Evolutionary conservation across 2,329 filamentous ascomycete genomes (phyloP), one percentile per base, ranked within the genome.

Genomic region (Chaetothyriales sp.): DNA sequence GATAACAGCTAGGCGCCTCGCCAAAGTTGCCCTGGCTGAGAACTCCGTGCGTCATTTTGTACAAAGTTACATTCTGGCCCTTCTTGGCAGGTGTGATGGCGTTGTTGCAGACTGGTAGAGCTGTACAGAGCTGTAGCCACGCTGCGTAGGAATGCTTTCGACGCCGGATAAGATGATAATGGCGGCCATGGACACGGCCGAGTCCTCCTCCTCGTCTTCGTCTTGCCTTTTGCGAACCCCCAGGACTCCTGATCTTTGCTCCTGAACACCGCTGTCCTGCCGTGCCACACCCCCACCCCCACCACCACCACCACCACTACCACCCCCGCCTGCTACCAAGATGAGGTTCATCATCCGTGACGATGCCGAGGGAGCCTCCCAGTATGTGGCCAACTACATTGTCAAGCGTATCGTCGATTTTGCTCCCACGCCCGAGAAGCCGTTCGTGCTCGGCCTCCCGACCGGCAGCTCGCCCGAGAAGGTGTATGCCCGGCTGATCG

Each of bases 311-410:
- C n/a, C n/a, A n/a, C n/a, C n/a, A n/a, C n/a, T n/a, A n/a, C n/a
- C n/a, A n/a, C n/a, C n/a, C 10, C 32, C 18, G 2, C 9, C n/a
- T 8, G 15, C 18, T 10, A 5, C 44, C 42, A 49, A 47, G 60
- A 92, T 86, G 86, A 81, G 85, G 71, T 78, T 92, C 63, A 89
- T 92, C 67, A 84, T 92, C 64, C 78, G 84, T 65, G 81, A 89
- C 65, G 76, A 86, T 62, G 74, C 82, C 59, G 67, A 74, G 50
- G 71, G 75, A 55, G 83, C 83, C 51, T 86, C 84, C 62, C 73
- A 75, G 60, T 88, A 89, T 66, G 83, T 89, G 58, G 84, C 85
- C 55, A 81, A 86, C 66, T 88, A 90, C 68, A 83, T 92, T 60
- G 79, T 89, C 68, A 74, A 84, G 60, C 81, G 85, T 59, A 90